Percentiles rank a stretch among this genome's conserved stretches.
Conservation (phyloP, 2,329 filamentous ascomycete species). For the Pleomassaria siparia region DNA sequence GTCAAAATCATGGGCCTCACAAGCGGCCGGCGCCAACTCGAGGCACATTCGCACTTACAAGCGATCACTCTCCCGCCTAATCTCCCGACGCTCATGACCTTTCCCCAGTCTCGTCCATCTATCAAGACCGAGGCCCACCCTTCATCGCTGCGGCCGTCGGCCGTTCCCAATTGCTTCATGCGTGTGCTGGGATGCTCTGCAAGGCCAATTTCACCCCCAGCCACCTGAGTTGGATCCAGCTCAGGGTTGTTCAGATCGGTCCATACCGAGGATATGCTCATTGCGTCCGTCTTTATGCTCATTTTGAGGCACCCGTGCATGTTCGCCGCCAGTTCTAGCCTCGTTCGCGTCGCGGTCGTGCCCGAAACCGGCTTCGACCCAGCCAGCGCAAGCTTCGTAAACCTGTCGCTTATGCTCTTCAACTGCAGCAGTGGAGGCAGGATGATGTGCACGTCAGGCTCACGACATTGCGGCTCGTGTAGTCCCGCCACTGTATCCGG, state of each 20-base stretch:
- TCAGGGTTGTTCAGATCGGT: constrained; percentile 82
- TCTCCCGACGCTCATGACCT: constrained; percentile 87
- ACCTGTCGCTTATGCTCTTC: constrained; percentile 92
- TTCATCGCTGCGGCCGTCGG: constrained; percentile 69
- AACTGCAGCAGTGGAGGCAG: constrained; percentile 84
- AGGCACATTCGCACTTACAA: constrained; percentile 55
- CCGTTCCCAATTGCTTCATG: constrained; percentile 63
- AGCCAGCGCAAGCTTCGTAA: constrained; percentile 72
- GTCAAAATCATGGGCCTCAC: constrained; percentile 16
- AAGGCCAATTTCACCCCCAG: constrained; percentile 64
- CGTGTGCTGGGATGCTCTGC: constrained; percentile 79
- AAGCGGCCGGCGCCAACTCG: constrained; percentile 10
- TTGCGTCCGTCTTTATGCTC: constrained; percentile 77
- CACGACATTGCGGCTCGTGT: constrained; percentile 85
- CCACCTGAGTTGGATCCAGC: constrained; percentile 75
- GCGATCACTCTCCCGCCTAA: constrained; percentile 91
- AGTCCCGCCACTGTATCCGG: constrained; percentile 85
- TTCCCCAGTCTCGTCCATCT: constrained; percentile 92
- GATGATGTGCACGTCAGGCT: constrained; percentile 92
- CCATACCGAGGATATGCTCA: constrained; percentile 86
- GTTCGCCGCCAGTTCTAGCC: constrained; percentile 86
- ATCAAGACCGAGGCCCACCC: constrained; percentile 88
- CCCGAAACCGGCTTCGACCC: constrained; percentile 41
- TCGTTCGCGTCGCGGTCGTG: constrained; percentile 42
- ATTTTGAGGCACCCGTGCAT: constrained; percentile 88